phyloP scores from a whole-genome alignment of 331 rosid genomes.

The Quercus phellos region DNA sequence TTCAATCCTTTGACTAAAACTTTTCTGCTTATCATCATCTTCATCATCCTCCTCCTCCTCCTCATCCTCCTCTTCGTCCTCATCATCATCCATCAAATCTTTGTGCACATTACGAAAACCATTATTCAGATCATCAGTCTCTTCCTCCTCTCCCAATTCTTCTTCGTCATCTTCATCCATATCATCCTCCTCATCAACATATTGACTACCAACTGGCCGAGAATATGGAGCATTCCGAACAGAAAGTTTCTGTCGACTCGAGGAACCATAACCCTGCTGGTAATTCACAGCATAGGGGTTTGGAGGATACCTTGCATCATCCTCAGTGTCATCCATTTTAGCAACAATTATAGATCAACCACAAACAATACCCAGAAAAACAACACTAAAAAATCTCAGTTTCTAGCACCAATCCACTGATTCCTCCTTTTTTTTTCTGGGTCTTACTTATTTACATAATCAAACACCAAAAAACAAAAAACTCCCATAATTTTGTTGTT shows the following conservation, averaged over 20 bases:
- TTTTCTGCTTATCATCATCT: constrained; percentile 28
- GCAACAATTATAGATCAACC: constrained; percentile 13
- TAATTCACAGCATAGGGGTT: constrained; percentile 38
- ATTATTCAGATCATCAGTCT: constrained; percentile 34
- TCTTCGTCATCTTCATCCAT: constrained; percentile 45
- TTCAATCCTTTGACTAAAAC: constrained; percentile 24
- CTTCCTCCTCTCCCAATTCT: constrained; percentile 33
- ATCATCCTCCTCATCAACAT: constrained; percentile 30
- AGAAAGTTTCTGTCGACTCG: constrained; percentile 30
- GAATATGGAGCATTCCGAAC: constrained; percentile 34
- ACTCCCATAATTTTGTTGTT: background rate
- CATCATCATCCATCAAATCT: constrained; percentile 16
- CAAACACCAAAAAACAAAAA: background rate
- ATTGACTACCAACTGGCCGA: constrained; percentile 24
- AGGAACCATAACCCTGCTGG: constrained; percentile 49
- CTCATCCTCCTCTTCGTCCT: constrained; percentile 23
- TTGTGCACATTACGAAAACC: constrained; percentile 24
- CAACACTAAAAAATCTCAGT: background rate
- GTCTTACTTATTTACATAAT: background rate
- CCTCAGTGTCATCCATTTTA: constrained; percentile 63
- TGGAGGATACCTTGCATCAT: constrained; percentile 53
- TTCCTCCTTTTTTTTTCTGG: background rate
- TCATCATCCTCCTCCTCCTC: constrained; percentile 24
- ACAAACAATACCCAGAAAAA: constrained; percentile 1
- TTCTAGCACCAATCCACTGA: constrained; percentile 4